Evolutionary conservation across 345 rosid species (phyloP).

Genomic region (Raphanus raphanistrum): DNA sequence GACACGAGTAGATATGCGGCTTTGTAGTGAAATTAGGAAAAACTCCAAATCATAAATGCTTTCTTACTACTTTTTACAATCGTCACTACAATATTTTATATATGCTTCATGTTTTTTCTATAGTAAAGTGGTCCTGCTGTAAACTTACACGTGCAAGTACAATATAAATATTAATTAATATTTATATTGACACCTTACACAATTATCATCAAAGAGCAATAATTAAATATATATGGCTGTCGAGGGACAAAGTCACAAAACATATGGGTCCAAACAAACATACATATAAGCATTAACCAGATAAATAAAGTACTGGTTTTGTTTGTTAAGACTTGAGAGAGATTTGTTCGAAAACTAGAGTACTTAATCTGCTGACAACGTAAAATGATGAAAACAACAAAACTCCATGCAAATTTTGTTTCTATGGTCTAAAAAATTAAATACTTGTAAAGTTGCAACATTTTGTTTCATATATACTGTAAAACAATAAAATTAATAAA

Average conservation of each 20-base stretch:
- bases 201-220: conserved; percentile 37
- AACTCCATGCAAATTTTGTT: background rate
- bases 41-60: conserved; percentile 41
- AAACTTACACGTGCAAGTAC: conserved; percentile 44
- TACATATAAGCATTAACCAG: background rate
- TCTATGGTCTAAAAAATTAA: background rate
- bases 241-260: conserved; percentile 31
- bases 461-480: too few species aligned
- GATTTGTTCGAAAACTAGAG: conserved; percentile 29
- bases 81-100: background rate
- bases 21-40: conserved; percentile 39
- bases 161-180: conserved; percentile 27
- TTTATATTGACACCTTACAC: conserved; percentile 25
- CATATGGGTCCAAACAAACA: conserved; percentile 42
- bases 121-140: conserved; percentile 26
- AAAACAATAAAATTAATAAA: too few species aligned
- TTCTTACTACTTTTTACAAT: conserved; percentile 33
- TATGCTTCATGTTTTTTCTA: background rate
- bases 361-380: background rate
- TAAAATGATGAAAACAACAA: background rate
- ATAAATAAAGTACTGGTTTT: conserved; percentile 21
- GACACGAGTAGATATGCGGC: conserved; percentile 37
- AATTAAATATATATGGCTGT: conserved; percentile 35
- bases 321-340: conserved; percentile 7
- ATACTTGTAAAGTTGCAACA: too few species aligned